Evolutionary conservation across 2,329 filamentous ascomycete species (phyloP), one percentile per base, ranked within the genome.

Genomic region (Alternaria dauci): DNA sequence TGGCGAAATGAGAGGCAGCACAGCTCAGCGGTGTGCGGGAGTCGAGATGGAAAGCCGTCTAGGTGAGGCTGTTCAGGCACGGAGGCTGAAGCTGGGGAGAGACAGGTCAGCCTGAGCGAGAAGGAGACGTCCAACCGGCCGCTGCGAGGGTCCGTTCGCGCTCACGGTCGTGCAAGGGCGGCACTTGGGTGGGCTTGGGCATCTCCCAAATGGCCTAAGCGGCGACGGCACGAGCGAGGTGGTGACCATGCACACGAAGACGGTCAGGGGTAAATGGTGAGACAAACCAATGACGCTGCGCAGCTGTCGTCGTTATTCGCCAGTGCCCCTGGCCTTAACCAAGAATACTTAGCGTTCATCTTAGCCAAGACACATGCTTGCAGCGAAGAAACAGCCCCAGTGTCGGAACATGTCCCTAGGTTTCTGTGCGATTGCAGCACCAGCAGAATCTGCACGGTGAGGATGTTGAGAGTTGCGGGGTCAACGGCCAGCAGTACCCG

Each of bases 1-100:
- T 52, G 65, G 54, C 58, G 52, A 69, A 77, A 76, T 53, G 75
- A 76, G 68, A 70, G 75, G 65, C 71, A 74, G 71, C 73, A 76
- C 74, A 71, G 74, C 74, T 57, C 72, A 71, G 74, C 74, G 66
- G 76, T 73, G 73, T 73, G 72, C 71, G 43, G 52, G 58, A 51
- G 58, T 44, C 39, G 55, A 62, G 53, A 62, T 52, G 41, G 44
- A 52, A 46, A 58, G 30, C 64, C 55, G 59, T 59, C 50, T 48
- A 53, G 69, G 61, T 72, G 72, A 76, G 70, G 70, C 73, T 74
- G 68, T 69, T 70, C 68, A 68, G 66, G 63, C 70, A 63, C 64
- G 70, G 63, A 66, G 65, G 62, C 59, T 68, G 66, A 69, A 69
- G 69, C 71, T 69, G 69, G 63, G 69, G 67, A 71, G 64, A 64